Evolutionary conservation across 1,284 basidiomycete species (phyloP), one percentile per base, ranked within the genome.

Genomic region (Sanghuangporus sanghuang): DNA sequence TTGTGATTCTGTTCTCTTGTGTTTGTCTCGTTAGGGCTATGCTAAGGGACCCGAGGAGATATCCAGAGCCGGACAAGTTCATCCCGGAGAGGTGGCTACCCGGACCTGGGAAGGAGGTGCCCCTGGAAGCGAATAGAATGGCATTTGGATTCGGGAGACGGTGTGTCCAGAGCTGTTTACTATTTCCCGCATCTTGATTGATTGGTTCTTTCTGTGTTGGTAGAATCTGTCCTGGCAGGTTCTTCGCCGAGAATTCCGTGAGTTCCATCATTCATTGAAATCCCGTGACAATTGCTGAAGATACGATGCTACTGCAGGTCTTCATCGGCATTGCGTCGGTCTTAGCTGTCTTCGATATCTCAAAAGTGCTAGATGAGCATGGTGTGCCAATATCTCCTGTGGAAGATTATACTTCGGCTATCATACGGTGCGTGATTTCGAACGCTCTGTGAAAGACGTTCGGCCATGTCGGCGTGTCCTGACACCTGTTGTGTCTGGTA

Each of bases 11-110:
- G 27, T 32, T 32, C 27, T 32, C 27, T 32, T 32, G 27, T 32
- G 27, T 32, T 32, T 32, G 27, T 32, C 2, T 32, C 27, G 12
- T 12, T 44, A 79, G 75, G 88, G 89, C 27, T 68, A 66, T 42
- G 69, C 42, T 23, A 12, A 62, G 57, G 9, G 56, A 63, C 27
- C 62, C 56, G 18, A 16, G 6, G 21, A 49, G 23, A 18, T 65
- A 57, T 36, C 59, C 60, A 0, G 55, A 62, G 8, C 64, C 64
- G 5, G 54, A 53, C 0, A 44, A 58, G 38, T 65, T 65, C 36
- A 50, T 38, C 2, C 64, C 64, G 7, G 64, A 65, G n/a, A 58
- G 63, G 40, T 64, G 58, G 58, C 3, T 64, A 27, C 36, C 59
- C 8, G 57, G n/a, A 32, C 6, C 16, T n/a, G 59, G 53, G 4